Conservation (phyloP, 176 grass and related monocot species). For the Themeda triandra region DNA sequence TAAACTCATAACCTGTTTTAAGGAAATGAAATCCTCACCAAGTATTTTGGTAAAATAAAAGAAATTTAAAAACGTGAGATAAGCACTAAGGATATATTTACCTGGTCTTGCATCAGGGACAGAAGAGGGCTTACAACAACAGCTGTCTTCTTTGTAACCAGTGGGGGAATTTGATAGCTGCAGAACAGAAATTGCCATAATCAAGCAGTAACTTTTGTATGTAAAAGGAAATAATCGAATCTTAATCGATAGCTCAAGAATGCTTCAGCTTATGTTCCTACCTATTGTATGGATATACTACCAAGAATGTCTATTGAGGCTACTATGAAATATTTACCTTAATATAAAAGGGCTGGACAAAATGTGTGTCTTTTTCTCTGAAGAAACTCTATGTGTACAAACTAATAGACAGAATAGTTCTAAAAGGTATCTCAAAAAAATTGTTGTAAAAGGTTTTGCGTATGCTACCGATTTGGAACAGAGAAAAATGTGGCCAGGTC, state of each 20-base stretch:
- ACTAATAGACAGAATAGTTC: neutral
- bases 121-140: constrained; percentile 84
- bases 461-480: neutral
- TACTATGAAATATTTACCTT: neutral
- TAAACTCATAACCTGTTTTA: constrained; percentile 88
- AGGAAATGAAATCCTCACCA: constrained; percentile 17
- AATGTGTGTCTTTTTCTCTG: neutral
- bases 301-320: neutral
- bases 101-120: constrained; percentile 95
- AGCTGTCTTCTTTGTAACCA: constrained; percentile 72
- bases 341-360: neutral
- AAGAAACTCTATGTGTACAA: neutral
- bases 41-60: neutral
- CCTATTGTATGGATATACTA: neutral
- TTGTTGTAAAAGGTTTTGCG: neutral
- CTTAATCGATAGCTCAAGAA: too few species aligned
- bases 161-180: constrained; percentile 89
- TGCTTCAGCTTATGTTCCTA: neutral
- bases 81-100: neutral
- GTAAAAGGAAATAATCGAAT: neutral
- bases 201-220: neutral
- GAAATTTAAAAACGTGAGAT: constrained; percentile 1
- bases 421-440: too few species aligned
- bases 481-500: neutral
- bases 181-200: neutral